Evolutionary conservation across 495 filamentous ascomycete genomes (phyloP).

Genomic region (Pseudomonodictys pantanalensis): DNA sequence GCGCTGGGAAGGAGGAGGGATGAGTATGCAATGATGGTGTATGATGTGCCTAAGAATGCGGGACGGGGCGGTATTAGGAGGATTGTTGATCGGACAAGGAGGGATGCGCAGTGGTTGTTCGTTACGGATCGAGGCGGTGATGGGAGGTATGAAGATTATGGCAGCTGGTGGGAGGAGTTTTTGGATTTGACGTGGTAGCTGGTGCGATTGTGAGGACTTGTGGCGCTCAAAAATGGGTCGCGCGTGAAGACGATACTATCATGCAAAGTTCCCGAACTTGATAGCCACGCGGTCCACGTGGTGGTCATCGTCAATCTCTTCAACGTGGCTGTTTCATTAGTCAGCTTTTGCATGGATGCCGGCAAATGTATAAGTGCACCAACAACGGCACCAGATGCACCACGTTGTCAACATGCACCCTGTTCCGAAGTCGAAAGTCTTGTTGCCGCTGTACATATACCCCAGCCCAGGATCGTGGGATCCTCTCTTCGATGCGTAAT

Average conservation of each 20-base stretch:
- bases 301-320: too few species aligned
- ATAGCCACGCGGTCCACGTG: background rate
- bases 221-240: too few species aligned
- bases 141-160: slow-evolving; percentile 1
- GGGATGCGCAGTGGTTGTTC: slow-evolving; percentile 4
- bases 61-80: background rate
- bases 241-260: too few species aligned
- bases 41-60: background rate
- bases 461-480: slow-evolving; percentile 27
- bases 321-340: too few species aligned
- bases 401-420: background rate
- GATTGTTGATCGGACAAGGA: slow-evolving; percentile 9
- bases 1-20: background rate
- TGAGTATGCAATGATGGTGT: slow-evolving; percentile 2
- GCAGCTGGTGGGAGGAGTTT: slow-evolving; percentile 3
- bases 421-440: slow-evolving; percentile 1
- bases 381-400: background rate
- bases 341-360: background rate
- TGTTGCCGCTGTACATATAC: slow-evolving; percentile 31
- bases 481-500: slow-evolving; percentile 21
- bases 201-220: too few species aligned
- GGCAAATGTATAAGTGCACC: background rate
- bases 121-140: slow-evolving; percentile 4
- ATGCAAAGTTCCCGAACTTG: background rate
- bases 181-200: slow-evolving; percentile 11